Conservation (phyloP, 2,329 filamentous ascomycete species). For the Huntiella omanensis region DNA sequence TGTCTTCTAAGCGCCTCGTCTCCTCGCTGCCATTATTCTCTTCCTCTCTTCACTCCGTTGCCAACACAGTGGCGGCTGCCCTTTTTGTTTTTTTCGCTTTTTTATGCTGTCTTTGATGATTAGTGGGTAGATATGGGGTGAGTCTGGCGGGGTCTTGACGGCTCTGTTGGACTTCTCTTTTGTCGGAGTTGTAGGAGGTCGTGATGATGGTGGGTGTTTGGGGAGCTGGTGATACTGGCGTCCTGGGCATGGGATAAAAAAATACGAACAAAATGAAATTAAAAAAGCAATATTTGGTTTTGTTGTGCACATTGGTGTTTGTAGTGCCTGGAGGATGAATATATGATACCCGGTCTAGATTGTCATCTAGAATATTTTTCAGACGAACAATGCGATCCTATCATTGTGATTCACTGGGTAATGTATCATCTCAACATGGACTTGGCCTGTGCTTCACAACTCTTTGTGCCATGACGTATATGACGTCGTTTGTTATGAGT, state of each 20-base stretch:
- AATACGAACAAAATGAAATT: constrained; percentile 6
- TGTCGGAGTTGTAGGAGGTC: constrained; percentile 25
- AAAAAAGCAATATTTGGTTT: constrained; percentile 12
- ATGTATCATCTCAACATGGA: too few species aligned
- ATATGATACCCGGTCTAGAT: too few species aligned
- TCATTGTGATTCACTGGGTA: too few species aligned
- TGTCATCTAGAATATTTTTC: too few species aligned
- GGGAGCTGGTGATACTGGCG: background rate
- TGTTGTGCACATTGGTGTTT: background rate
- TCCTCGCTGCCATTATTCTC: constrained; percentile 21
- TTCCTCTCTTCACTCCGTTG: constrained; percentile 24
- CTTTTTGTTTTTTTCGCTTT: constrained; percentile 23
- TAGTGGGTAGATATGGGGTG: constrained; percentile 3
- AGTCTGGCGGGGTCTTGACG: constrained; percentile 15
- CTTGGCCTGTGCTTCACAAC: too few species aligned
- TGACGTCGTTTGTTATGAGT: too few species aligned
- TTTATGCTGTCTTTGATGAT: constrained; percentile 21
- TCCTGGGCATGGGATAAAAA: too few species aligned
- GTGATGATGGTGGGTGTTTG: constrained; percentile 1
- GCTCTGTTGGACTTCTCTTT: constrained; percentile 21
- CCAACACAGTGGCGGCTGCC: constrained; percentile 16
- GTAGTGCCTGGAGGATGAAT: background rate
- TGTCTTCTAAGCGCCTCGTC: constrained; percentile 70
- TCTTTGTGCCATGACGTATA: too few species aligned
- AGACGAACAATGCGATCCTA: too few species aligned